A percentile compares a stretch with the other conserved stretches of the same genome.
Evolutionary conservation across 2,329 filamentous ascomycete genomes (phyloP).

Genomic region (Epichloe elymi): DNA sequence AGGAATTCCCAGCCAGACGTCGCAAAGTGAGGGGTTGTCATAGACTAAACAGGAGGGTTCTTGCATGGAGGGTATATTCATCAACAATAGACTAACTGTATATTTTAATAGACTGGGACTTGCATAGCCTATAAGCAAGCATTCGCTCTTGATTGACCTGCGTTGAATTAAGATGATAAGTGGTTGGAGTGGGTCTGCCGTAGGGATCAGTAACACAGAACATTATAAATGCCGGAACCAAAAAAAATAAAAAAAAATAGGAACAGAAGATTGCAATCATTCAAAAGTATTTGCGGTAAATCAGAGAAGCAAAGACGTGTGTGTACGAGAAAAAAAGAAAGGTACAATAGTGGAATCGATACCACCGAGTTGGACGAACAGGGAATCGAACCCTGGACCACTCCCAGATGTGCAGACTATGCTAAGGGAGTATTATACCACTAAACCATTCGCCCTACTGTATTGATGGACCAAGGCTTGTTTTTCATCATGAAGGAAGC

Average conservation of each 20-base stretch:
- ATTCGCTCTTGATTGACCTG: no score
- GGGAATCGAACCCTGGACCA: conserved; percentile 13
- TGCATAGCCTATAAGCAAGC: no score
- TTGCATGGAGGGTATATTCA: background rate
- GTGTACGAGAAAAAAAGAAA: background rate
- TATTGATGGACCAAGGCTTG: no score
- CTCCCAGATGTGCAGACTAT: conserved; percentile 1
- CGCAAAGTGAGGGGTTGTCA: background rate
- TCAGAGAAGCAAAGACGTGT: background rate
- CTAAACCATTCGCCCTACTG: conserved; percentile 6
- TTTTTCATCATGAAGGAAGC: fast-evolving
- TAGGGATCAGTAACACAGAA: no score
- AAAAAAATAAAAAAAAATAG: no score
- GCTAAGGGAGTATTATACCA: conserved; percentile 9
- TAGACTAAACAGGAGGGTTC: background rate
- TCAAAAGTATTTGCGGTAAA: background rate
- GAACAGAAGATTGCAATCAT: no score
- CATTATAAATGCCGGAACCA: no score
- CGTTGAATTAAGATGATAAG: no score
- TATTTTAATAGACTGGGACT: background rate
- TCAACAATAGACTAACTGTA: background rate
- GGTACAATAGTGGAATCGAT: background rate
- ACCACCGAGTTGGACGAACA: conserved; percentile 8
- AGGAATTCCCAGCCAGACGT: conserved; percentile 13
- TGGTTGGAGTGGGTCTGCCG: no score